A percentile compares a stretch with the other conserved stretches of the same genome.
Conservation (phyloP, 495 filamentous ascomycete genomes). For the Xanthoparmelia taractica region DNA sequence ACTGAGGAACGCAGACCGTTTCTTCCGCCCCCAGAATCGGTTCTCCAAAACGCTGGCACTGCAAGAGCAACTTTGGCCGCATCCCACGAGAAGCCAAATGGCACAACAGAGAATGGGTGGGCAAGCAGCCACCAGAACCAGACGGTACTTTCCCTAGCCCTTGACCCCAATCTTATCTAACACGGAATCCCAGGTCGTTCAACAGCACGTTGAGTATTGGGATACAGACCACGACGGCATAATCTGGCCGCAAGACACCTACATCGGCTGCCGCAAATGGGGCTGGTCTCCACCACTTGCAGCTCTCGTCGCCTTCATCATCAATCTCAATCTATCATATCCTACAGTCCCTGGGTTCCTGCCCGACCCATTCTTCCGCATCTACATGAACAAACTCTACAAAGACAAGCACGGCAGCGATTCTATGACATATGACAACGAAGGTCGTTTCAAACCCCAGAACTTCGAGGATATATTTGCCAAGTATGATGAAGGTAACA, state of each 20-base stretch:
- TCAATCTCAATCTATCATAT: conserved; percentile 30
- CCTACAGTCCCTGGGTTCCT: conserved; percentile 20
- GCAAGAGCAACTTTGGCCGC: neutral
- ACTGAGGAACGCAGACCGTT: neutral
- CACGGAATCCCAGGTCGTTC: conserved; percentile 33
- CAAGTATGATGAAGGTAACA: conserved; percentile 41
- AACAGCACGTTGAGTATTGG: conserved; percentile 50
- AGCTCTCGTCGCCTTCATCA: conserved; percentile 37
- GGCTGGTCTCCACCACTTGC: conserved; percentile 45
- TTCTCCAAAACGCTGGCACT: neutral
- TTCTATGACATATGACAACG: conserved; percentile 45
- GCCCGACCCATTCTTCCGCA: conserved; percentile 43
- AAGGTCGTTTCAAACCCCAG: conserved; percentile 50
- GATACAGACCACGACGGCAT: conserved; percentile 45
- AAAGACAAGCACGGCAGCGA: conserved; percentile 53
- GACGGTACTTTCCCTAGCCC: neutral
- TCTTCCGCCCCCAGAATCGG: neutral
- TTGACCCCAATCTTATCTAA: neutral
- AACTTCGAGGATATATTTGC: conserved; percentile 52
- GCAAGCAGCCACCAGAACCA: neutral
- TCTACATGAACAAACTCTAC: conserved; percentile 44
- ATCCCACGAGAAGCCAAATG: neutral
- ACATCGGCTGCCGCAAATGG: conserved; percentile 42
- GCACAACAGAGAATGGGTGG: neutral
- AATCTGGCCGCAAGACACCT: conserved; percentile 48